A percentile compares a stretch with the other conserved stretches of the same genome.
These are phyloP conservation scores for Beauveria sp. DNA, from an alignment of 2,329 filamentous ascomycete species.

Conservation along the genomic window DNA sequence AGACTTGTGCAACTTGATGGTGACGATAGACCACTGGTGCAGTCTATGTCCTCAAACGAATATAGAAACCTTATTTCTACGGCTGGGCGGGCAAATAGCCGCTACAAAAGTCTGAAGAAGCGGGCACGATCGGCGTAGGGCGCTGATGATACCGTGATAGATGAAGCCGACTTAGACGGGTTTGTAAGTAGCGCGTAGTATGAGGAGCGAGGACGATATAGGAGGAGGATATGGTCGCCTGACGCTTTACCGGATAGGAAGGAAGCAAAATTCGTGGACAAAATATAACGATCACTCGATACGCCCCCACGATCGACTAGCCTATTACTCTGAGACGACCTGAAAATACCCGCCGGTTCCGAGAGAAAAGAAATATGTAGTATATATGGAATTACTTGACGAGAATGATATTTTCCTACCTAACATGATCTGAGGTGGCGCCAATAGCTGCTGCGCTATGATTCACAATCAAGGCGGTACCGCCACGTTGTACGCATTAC, in stretches of 20 bases:
- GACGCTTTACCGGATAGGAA: not conserved
- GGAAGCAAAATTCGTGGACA: not conserved
- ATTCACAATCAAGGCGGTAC: no score
- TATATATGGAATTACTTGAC: no score
- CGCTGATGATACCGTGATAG: not conserved
- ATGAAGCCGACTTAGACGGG: not conserved
- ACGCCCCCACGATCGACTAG: not conserved
- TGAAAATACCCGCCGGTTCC: no score
- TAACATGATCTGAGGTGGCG: no score
- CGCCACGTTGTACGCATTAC: no score
- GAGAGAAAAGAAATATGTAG: no score
- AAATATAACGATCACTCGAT: not conserved
- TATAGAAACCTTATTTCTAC: not conserved
- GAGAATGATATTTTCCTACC: no score
- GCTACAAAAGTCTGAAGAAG: not conserved
- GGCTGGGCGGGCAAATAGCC: not conserved
- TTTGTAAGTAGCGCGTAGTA: not conserved
- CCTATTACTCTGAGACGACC: not conserved
- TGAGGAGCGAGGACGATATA: not conserved
- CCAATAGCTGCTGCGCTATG: no score
- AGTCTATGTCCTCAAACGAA: not conserved
- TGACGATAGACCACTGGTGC: not conserved
- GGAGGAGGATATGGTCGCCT: not conserved
- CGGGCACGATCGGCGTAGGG: not conserved
- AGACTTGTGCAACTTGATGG: slow-evolving; percentile 4